A percentile compares a stretch with the other conserved stretches of the same genome.
phyloP scores from a whole-genome alignment of 2,329 filamentous ascomycete genomes.

The Colletotrichum graminicola region DNA sequence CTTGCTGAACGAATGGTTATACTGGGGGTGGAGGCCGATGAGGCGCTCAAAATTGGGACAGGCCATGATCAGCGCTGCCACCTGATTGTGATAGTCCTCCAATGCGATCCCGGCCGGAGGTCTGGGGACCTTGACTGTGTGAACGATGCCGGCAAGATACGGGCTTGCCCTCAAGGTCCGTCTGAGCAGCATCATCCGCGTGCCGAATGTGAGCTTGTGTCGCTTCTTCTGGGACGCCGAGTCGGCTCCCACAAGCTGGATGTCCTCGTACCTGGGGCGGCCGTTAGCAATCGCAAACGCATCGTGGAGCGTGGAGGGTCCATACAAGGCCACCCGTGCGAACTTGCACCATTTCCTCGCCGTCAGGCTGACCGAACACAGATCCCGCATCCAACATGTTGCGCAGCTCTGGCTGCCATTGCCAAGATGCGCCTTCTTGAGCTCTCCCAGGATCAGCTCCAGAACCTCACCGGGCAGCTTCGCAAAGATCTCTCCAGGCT shows the following conservation, averaged over 20 bases:
- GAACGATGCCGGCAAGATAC: slow-evolving; percentile 67
- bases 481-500: slow-evolving; percentile 66
- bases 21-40: slow-evolving; percentile 64
- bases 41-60: slow-evolving; percentile 74
- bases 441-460: slow-evolving; percentile 65
- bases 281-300: slow-evolving; percentile 9
- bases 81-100: slow-evolving; percentile 67
- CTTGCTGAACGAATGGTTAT: slow-evolving; percentile 68
- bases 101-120: slow-evolving; percentile 54
- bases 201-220: slow-evolving; percentile 65
- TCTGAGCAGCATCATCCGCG: slow-evolving; percentile 67
- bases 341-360: slow-evolving; percentile 66
- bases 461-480: slow-evolving; percentile 70
- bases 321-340: slow-evolving; percentile 65
- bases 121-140: slow-evolving; percentile 68
- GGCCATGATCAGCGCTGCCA: slow-evolving; percentile 73
- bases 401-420: slow-evolving; percentile 66
- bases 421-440: slow-evolving; percentile 65
- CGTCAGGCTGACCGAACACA: slow-evolving; percentile 63
- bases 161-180: slow-evolving; percentile 67
- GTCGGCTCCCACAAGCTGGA: slow-evolving; percentile 70
- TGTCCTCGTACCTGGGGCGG: slow-evolving; percentile 64
- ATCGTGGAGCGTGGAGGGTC: slow-evolving; percentile 22
- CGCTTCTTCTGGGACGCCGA: slow-evolving; percentile 67
- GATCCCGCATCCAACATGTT: slow-evolving; percentile 75